Base-by-base conservation (phyloP, 768 basidiomycete species). In the Phanerodontia chrysosporium region DNA sequence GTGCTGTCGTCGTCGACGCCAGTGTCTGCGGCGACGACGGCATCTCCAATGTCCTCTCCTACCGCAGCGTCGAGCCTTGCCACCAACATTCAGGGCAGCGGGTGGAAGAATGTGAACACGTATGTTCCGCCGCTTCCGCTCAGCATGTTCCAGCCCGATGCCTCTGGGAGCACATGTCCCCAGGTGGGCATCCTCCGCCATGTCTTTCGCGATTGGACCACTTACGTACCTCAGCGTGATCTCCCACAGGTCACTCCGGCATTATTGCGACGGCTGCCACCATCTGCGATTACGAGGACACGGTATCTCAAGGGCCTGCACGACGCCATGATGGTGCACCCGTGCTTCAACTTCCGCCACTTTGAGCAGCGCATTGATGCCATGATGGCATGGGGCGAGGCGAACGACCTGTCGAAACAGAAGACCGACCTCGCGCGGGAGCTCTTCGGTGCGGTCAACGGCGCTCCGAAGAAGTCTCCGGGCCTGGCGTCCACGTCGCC, bases 271-370 rank as follows among this genome's bases (percentile, higher is more conserved):
- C 67, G 73, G n/a, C 74, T 82, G 5, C 80, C 80, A 0, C 64
- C 75, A 28, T 67, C 75, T 1, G 69, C 73, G 1, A 67, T 71
- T 16, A 66, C 66, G 45, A 74, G 80, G 21, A 71, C 74, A 13
- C 73, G 70, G 24, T 71, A 79, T 2, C 69, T 75, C 8, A 70
- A 72, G 27, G 72, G 73, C 1, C 69, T 81, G 22, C 73, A 74
- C 39, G 75, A 78, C 51, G 73, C 74, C 0, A 73, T 81, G 70
- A 73, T 71, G 59, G 76, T 80, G 65, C 78, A 78, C 45, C 81
- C 81, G 1, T 82, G 73, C 45, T 76, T 82, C 68, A 81, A 80
- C 65, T 73, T 79, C 44, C 76, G 73, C 21, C 74, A 80, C 48
- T 82, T 81, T 60, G 74, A 73, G 54, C 67, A 73, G 45, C 79